Base-by-base conservation (phyloP, 768 basidiomycete genomes). In the Mycena belliarum region DNA sequence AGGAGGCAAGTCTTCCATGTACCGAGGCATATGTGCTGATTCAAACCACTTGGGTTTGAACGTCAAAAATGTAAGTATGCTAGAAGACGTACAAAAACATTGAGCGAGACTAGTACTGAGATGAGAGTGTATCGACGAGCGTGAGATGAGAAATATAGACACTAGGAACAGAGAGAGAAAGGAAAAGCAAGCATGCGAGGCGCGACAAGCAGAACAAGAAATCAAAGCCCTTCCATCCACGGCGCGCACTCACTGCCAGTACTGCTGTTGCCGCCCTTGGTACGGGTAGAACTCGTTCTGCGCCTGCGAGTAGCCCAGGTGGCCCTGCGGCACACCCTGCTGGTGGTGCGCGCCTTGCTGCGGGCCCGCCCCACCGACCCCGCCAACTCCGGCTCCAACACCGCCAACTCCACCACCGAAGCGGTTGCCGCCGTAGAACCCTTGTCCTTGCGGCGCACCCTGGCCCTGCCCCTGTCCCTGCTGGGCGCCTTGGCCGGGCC, bases 231-330 rank as follows among this genome's bases (percentile, higher is more conserved):
- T 52, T 42, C 33, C 61, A 46, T 51, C 41, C 52, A 12, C 12
- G 29, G 29, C 29, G 12, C 29, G 29, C 29, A 32, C n/a, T 33
- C 25, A 29, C 54, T 11, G 24, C 20, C 47, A 33, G 73, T 85
- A 82, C 54, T 75, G 76, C 68, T 80, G 83, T 67, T 82, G 86
- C 68, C 85, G 76, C 23, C 79, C 78, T 70, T 86, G 88, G 69
- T 89, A 89, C 61, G 83, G 82, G 69, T 91, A 91, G 69, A 89
- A 91, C 44, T 89, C 87, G 48, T 79, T 85, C 47, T 77, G 82
- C 41, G 82, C 83, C 65, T 88, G 87, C 20, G 83, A 82, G 68
- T 87, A 87, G 16, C 80, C 83, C 18, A 84, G 76, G 66, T 85
- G 83, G 3, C 73, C 82, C 67, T 86, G 84, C 21, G 85, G 79